Base-by-base conservation (phyloP, 306 rosid species). In the Sophora flavescens region DNA sequence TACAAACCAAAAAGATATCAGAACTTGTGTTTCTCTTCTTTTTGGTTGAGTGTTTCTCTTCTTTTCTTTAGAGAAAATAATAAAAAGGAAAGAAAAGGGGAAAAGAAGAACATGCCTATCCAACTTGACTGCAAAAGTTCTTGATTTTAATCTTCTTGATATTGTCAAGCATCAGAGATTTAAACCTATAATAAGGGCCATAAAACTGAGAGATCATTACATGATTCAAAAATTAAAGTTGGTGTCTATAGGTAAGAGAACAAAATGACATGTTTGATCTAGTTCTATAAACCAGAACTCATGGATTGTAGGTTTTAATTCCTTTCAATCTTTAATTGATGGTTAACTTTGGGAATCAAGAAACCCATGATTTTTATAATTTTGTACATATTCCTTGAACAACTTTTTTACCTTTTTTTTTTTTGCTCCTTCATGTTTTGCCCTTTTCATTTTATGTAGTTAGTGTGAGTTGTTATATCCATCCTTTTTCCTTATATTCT, bases 51-150 rank as follows among this genome's bases (percentile, higher is more conserved):
- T 39, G 67, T 36, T 36, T 63, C 10, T 6, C 39, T 3, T 52
- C n/a, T 36, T 54, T 61, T 80, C 3, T 32, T 16, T 13, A 1
- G 7, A 2, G 33, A 38, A 28, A 13, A 6, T 22, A 22, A 22
- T 22, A 8, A 9, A 30, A 6, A 6, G 47, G 9, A 68, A 58
- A 6, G 39, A 22, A 45, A 36, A 54, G 5, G 22, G 16, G 45
- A 28, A 50, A 63, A 70, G 80, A 47, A 70, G 2, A 82, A 14
- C 28, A 41, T 7, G 28, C 6, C 58, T 68, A 75, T 68, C 78
- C 18, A 57, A 73, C 60, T 73, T 78, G 83, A 15, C 81, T 45
- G 45, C 78, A 11, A 83, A 73, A 65, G 42, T 67, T 69, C 17
- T 76, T 73, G 17, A 14, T 30, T 41, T 30, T 12, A 44, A 68